These are phyloP conservation scores for Viola odorata DNA, from an alignment of 345 rosid genomes.

Conservation along the genomic window DNA sequence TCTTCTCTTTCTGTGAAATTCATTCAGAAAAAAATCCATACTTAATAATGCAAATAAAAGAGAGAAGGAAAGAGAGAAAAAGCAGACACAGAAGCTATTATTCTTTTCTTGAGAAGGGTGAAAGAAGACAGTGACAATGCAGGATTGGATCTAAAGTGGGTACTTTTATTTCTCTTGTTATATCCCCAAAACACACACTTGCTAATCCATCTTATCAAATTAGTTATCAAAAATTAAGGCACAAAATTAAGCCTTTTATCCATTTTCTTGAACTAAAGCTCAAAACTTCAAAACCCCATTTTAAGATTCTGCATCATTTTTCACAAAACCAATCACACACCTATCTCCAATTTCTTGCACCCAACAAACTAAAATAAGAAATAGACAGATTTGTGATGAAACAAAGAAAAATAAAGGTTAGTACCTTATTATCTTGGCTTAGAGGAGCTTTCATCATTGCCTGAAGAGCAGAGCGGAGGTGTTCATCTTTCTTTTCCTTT, in stretches of 20 bases:
- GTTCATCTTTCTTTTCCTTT: conserved; percentile 44
- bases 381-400: conserved; percentile 1
- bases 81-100: conserved; percentile 19
- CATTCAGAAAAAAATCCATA: conserved; percentile 16
- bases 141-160: conserved; percentile 48
- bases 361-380: conserved; percentile 3
- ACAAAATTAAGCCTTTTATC: not conserved
- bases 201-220: not conserved
- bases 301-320: not conserved
- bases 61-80: conserved; percentile 6
- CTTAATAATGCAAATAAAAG: conserved; percentile 7
- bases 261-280: not conserved
- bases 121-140: conserved; percentile 39
- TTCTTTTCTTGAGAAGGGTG: conserved; percentile 59
- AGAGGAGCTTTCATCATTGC: conserved; percentile 67
- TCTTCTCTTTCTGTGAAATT: conserved; percentile 44
- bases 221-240: not conserved
- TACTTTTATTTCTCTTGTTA: conserved; percentile 18
- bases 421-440: conserved; percentile 41
- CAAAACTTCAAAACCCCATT: conserved; percentile 3
- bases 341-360: conserved; percentile 5
- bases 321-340: no score
- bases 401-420: conserved; percentile 26
- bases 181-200: conserved; percentile 2
- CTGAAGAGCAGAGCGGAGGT: conserved; percentile 59